Conservation (phyloP, 352 stramenopile genomes). For the Pythium folliculosum region DNA sequence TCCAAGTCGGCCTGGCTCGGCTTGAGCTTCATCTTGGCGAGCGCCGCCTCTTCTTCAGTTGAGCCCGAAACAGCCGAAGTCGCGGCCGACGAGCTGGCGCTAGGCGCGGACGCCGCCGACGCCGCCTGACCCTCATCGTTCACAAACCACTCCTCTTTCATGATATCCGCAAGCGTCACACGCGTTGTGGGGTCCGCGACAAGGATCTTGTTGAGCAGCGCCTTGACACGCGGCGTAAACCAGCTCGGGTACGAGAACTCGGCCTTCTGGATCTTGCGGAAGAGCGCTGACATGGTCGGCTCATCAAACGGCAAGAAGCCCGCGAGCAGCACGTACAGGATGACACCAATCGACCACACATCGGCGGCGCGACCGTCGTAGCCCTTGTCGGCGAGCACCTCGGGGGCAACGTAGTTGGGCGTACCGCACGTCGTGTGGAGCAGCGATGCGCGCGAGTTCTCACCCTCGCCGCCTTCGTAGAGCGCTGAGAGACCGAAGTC, state of each 20-base stretch:
- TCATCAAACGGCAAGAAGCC: slow-evolving; percentile 96
- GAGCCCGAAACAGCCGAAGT: slow-evolving; percentile 20
- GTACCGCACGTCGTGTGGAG: slow-evolving; percentile 96
- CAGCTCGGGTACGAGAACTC: slow-evolving; percentile 95
- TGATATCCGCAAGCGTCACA: slow-evolving; percentile 88
- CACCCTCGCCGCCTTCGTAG: slow-evolving; percentile 87
- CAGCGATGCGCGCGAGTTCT: slow-evolving; percentile 88
- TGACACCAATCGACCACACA: slow-evolving; percentile 99
- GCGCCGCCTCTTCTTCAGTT: slow-evolving; percentile 17
- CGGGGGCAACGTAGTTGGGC: slow-evolving; percentile 96
- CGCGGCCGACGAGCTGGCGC: slow-evolving; percentile 25
- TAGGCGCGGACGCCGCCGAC: slow-evolving; percentile 5
- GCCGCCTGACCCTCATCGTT: slow-evolving; percentile 44
- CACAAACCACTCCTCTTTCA: slow-evolving; percentile 89
- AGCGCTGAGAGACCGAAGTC: slow-evolving; percentile 98
- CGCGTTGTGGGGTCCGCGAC: slow-evolving; percentile 91
- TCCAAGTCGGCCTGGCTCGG: slow-evolving; percentile 84
- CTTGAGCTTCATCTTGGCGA: slow-evolving; percentile 67
- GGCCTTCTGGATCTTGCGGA: slow-evolving; percentile 96
- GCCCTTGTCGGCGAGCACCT: slow-evolving; percentile 93
- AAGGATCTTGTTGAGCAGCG: slow-evolving; percentile 92
- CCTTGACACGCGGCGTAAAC: slow-evolving; percentile 89
- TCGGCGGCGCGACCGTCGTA: slow-evolving; percentile 93
- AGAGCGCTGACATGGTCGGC: slow-evolving; percentile 94
- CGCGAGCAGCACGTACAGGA: slow-evolving; percentile 95